Base-by-base conservation (phyloP, 306 rosid genomes). In the Benincasa hispida region DNA sequence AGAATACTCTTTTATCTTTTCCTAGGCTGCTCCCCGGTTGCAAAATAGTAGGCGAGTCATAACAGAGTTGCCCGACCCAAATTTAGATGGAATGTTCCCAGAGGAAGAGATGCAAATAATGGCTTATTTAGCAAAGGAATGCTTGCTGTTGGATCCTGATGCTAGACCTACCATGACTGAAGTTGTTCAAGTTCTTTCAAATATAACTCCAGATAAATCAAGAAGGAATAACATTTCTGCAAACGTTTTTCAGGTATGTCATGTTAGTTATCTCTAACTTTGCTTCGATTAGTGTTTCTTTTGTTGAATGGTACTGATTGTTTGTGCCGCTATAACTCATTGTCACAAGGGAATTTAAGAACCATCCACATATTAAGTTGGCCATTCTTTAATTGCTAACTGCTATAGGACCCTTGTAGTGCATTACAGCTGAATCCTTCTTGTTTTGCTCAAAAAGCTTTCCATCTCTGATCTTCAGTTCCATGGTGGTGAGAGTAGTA, bases 51-150 rank as follows among this genome's bases (percentile, higher is more conserved):
- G 83, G 77, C 89, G 90, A 79, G 88, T 90, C 78, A 81, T 86
- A 24, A 78, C 72, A 0, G 97, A 93, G 81, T 81, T 93, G 83
- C 84, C 81, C 9, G 97, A 94, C 78, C 96, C 93, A 5, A 79
- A 63, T 79, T 86, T 94, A 84, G 80, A 83, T 39, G 93, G 97
- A 62, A 80, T 87, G 68, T 92, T 86, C 83, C 96, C 92, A 10
- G 87, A 81, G 84, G 93, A 90, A 72, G 99, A 94, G 85, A 75
- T 94, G 91, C 93, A 87, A 35, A 82, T 94, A 85, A 89, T 94
- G 96, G 96, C 97, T 75, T 88, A 87, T 87, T 85, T 94, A 76
- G 97, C 99, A 65, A 91, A 90, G 85, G 99, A 94, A 83, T 94
- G 99, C 78, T 88, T 94, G 82, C 81, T 89, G 28, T 84, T 89